Evolutionary conservation across 1,284 basidiomycete species (phyloP), one percentile per base, ranked within the genome.

Genomic region (Ceratobasidium sp.): DNA sequence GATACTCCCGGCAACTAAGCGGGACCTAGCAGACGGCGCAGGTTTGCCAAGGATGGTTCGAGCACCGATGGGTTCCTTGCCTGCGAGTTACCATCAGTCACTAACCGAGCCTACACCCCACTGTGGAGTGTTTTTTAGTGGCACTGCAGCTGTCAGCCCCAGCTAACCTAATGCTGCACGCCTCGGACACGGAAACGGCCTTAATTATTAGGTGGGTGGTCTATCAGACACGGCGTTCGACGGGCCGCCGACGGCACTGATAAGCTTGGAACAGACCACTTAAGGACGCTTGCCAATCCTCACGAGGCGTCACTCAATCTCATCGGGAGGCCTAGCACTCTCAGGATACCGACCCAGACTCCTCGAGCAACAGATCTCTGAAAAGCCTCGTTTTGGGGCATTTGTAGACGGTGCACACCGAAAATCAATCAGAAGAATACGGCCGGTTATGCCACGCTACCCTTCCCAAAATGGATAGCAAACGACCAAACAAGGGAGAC

Each of bases 301-400:
- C 64, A 11, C 50, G 52, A 46, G 64, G 21, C 50, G 38, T 43
- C 21, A 23, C 54, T 44, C 43, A 35, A n/a, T 30, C 43, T 7
- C 35, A 70, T 49, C 66, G 28, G 43, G 26, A 21, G 54, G 66
- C 49, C 66, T 49, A 70, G 66, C n/a, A 57, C 64, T 38, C n/a
- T 41, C 47, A 54, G 47, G 50, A 55, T 52, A 38, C 38, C 9
- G 66, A 58, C 54, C 66, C 54, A 70, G 66, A 58, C 66, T 70
- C 52, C 21, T 58, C 64, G 52, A 69, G 26, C 43, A 67, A 18
- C 8, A 70, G 64, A 55, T 69, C 49, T 69, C 35, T 41, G 35
- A 18, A n/a, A 30, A 35, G 66, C 66, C 66, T 70, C 66, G 54
- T 70, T 70, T 70, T 70, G 52, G 66, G 64, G 32, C 54, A 30